Evolutionary conservation across 1,284 basidiomycete species (phyloP).

Genomic region (Ustilago cynodontis): DNA sequence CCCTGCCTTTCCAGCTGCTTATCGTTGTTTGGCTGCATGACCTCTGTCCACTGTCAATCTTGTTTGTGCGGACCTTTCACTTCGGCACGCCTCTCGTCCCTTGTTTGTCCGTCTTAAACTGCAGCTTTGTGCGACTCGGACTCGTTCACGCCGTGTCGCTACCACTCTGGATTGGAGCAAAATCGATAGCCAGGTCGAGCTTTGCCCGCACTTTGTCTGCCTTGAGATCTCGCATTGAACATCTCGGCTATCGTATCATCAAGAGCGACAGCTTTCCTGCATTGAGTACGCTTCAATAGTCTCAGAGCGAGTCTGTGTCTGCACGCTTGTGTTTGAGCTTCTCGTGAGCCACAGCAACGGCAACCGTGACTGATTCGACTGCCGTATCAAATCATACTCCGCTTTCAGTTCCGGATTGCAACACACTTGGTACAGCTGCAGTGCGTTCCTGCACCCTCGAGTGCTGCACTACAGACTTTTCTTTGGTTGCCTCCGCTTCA

Average conservation of each 20-base stretch:
- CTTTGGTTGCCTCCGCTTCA: slow-evolving; percentile 3
- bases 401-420: not conserved
- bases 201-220: not conserved
- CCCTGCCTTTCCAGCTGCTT: not conserved
- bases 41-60: not conserved
- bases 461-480: not conserved
- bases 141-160: too few relatives aligned
- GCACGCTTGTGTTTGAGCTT: too few relatives aligned
- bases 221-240: not conserved
- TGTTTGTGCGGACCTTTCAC: not conserved
- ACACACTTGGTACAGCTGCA: not conserved
- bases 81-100: not conserved
- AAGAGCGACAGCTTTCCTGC: not conserved
- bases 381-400: slow-evolving; percentile 13
- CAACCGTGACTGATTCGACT: not conserved
- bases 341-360: not conserved
- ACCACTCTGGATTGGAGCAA: not conserved
- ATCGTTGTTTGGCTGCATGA: not conserved
- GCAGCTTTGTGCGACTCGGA: too few relatives aligned
- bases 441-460: not conserved
- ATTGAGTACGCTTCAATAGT: too few relatives aligned
- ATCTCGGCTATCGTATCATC: not conserved
- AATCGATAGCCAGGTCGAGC: slow-evolving; percentile 1
- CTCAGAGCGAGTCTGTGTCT: too few relatives aligned
- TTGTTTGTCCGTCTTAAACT: not conserved